Percentiles rank a stretch among this genome's conserved stretches.
Evolutionary conservation across 768 basidiomycete genomes (phyloP).

Genomic region (Dioszegia hungarica): DNA sequence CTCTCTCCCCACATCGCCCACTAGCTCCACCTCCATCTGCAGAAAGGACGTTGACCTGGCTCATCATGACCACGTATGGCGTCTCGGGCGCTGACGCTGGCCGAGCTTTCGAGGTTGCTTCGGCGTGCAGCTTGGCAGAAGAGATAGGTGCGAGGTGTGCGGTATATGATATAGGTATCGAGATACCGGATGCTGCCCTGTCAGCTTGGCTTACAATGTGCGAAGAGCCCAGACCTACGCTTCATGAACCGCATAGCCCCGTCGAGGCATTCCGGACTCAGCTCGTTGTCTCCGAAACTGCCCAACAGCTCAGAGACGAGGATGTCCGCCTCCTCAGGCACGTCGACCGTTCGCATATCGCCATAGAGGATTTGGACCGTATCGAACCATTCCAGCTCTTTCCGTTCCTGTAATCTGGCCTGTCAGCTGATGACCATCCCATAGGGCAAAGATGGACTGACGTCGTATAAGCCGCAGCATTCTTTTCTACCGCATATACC

Average conservation of each 20-base stretch:
- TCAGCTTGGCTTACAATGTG: background rate
- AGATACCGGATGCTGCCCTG: slow-evolving; percentile 74
- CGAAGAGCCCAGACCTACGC: slow-evolving; percentile 55
- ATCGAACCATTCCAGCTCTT: slow-evolving; percentile 74
- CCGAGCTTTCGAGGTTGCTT: slow-evolving; percentile 58
- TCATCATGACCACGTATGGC: slow-evolving; percentile 98
- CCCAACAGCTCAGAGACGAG: slow-evolving; percentile 92
- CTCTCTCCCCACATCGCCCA: slow-evolving; percentile 68
- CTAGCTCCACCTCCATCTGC: slow-evolving; percentile 61
- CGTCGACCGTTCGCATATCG: slow-evolving; percentile 79
- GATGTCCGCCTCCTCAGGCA: slow-evolving; percentile 87
- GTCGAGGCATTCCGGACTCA: slow-evolving; percentile 96
- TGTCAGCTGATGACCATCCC: background rate
- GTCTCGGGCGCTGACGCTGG: slow-evolving; percentile 72
- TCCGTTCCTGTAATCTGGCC: slow-evolving; percentile 75
- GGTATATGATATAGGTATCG: slow-evolving; percentile 93
- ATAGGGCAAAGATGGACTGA: slow-evolving; percentile 53
- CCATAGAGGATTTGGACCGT: slow-evolving; percentile 80
- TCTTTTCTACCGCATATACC: slow-evolving; percentile 92
- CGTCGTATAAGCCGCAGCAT: slow-evolving; percentile 93
- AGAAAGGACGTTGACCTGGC: slow-evolving; percentile 82
- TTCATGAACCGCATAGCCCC: slow-evolving; percentile 91
- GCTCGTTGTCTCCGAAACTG: slow-evolving; percentile 96
- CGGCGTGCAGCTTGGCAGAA: slow-evolving; percentile 84
- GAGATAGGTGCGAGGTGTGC: slow-evolving; percentile 91